phyloP scores from a whole-genome alignment of 2,329 filamentous ascomycete genomes.

The Colletotrichum acutatum region DNA sequence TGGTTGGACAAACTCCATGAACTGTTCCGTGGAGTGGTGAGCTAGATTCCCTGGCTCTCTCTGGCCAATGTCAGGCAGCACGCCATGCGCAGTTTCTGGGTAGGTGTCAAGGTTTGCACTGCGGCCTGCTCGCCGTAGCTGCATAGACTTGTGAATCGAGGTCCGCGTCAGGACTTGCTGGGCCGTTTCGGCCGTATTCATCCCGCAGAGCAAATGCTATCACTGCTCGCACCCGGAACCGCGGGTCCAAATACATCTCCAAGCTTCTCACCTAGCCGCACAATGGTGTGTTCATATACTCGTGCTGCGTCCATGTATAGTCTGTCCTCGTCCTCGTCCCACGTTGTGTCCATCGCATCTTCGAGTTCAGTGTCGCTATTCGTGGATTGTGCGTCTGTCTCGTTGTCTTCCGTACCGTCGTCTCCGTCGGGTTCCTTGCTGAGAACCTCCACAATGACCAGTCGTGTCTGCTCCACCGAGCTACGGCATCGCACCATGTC shows the following conservation, averaged over 20 bases:
- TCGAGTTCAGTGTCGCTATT: conserved; percentile 50
- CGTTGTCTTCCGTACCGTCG: conserved; percentile 46
- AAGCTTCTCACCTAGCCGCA: conserved; percentile 76
- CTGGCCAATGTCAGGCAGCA: background rate
- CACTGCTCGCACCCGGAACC: background rate
- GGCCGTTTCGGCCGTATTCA: background rate
- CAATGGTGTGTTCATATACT: conserved; percentile 84
- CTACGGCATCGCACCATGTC: conserved; percentile 91
- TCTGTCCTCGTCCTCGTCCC: conserved; percentile 55
- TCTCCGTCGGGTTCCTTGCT: conserved; percentile 51
- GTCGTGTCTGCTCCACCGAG: conserved; percentile 79
- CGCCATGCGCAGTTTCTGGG: background rate
- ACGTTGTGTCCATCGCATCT: conserved; percentile 41
- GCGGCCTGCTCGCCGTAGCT: background rate
- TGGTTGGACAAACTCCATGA: background rate
- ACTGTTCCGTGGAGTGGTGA: background rate
- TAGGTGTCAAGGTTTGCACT: no score
- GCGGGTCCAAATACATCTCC: conserved; percentile 50
- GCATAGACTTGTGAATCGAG: background rate
- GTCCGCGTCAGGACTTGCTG: background rate
- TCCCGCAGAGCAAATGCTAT: background rate
- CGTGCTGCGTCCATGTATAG: conserved; percentile 77
- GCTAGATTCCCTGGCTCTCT: background rate
- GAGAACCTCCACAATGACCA: conserved; percentile 77
- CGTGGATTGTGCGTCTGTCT: conserved; percentile 41